These are phyloP conservation scores for Exophiala sp. DNA, from an alignment of 2,329 filamentous ascomycete genomes.

Conservation along the genomic window DNA sequence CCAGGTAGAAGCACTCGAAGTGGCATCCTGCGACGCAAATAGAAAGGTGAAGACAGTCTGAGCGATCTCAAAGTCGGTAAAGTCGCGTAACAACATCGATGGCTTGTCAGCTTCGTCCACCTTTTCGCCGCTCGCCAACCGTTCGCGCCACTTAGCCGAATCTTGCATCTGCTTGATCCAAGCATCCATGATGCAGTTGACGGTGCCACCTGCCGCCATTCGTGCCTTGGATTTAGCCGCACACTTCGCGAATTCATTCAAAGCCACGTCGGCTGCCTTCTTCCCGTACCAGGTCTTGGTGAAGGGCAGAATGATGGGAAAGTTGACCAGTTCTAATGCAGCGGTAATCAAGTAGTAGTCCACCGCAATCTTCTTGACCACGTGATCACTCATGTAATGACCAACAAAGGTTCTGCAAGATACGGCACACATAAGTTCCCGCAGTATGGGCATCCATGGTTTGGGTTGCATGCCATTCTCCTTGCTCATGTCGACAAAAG, in stretches of 20 bases:
- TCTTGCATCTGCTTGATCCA: constrained; percentile 89
- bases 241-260: constrained; percentile 85
- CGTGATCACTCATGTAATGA: constrained; percentile 86
- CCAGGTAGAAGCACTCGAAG: constrained; percentile 90
- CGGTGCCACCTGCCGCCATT: constrained; percentile 81
- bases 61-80: constrained; percentile 85
- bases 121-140: constrained; percentile 66
- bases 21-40: constrained; percentile 96
- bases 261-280: constrained; percentile 88
- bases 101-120: constrained; percentile 76
- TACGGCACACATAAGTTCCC: constrained; percentile 90
- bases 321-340: constrained; percentile 95
- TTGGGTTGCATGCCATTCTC: constrained; percentile 68
- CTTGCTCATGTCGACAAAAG: constrained; percentile 72
- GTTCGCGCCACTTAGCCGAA: constrained; percentile 76
- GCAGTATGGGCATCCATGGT: constrained; percentile 88
- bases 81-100: constrained; percentile 74
- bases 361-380: constrained; percentile 89
- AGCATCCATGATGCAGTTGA: constrained; percentile 90
- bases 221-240: constrained; percentile 89
- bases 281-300: constrained; percentile 98
- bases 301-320: constrained; percentile 91
- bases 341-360: constrained; percentile 97
- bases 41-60: constrained; percentile 95
- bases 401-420: constrained; percentile 97